These are phyloP conservation scores for Nicotiana benthamiana DNA, from an alignment of 257 asterid species.

Conservation along the genomic window DNA sequence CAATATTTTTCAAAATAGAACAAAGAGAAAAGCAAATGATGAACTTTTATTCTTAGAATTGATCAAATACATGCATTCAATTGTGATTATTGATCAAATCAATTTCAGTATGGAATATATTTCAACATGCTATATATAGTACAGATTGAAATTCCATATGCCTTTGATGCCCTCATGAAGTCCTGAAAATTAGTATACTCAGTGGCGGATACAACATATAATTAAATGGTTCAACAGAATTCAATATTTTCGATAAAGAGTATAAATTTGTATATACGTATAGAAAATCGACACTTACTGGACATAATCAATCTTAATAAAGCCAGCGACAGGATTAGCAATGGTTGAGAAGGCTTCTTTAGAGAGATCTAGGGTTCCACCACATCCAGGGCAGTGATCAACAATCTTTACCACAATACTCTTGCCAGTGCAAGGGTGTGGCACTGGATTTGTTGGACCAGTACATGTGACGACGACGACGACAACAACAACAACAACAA, in stretches of 20 bases:
- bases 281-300: constrained; percentile 2
- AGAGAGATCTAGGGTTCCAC: constrained; percentile 46
- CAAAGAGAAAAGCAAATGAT: background rate
- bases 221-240: background rate
- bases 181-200: background rate
- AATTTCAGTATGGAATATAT: background rate
- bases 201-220: background rate
- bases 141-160: background rate
- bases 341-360: constrained; percentile 29
- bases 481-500: too few species aligned
- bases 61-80: background rate
- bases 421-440: constrained; percentile 39
- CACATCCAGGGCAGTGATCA: constrained; percentile 47
- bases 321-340: constrained; percentile 30
- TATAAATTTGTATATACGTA: rapidly evolving
- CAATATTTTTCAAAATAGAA: too few species aligned
- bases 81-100: background rate
- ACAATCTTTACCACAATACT: constrained; percentile 37
- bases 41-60: background rate
- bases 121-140: background rate
- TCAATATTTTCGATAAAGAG: too few species aligned
- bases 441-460: constrained; percentile 33
- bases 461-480: constrained; percentile 40
- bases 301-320: constrained; percentile 25
- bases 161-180: background rate